These are phyloP conservation scores for Antitrichia curtipendula DNA, from an alignment of 225 moss, liverwort and hornwort genomes.

Conservation along the genomic window DNA sequence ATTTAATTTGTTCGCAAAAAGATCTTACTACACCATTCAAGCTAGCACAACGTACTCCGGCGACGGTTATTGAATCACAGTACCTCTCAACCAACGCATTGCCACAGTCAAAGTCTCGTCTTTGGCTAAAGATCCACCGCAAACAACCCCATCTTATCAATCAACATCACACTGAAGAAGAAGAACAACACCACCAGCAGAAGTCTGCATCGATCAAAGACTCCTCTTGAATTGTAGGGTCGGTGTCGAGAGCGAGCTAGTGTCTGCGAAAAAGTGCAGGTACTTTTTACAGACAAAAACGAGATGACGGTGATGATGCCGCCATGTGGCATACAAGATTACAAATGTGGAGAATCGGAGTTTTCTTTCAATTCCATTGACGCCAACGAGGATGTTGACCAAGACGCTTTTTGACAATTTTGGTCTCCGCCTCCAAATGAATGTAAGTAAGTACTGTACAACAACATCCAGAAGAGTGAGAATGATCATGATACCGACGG, in stretches of 20 bases:
- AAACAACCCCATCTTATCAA: neutral
- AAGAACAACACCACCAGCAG: neutral
- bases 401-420: neutral
- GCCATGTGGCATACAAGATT: neutral
- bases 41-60: neutral
- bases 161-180: neutral
- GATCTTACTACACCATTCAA: neutral
- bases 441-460: too few species aligned
- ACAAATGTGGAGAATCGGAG: neutral
- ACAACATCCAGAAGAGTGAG: too few species aligned
- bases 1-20: neutral
- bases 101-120: neutral
- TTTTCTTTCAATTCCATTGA: neutral
- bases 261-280: neutral
- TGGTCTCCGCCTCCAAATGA: too few species aligned
- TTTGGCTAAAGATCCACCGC: neutral
- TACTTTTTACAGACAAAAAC: neutral
- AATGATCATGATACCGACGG: too few species aligned
- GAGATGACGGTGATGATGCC: neutral
- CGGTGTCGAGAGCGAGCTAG: neutral
- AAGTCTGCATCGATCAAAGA: neutral
- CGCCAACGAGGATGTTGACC: neutral
- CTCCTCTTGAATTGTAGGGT: neutral
- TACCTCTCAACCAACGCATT: neutral
- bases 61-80: neutral